Evolutionary conservation across 169 alveolate species (phyloP), one percentile per base, ranked within the genome.

Genomic region (Plasmodium chabaudi): DNA sequence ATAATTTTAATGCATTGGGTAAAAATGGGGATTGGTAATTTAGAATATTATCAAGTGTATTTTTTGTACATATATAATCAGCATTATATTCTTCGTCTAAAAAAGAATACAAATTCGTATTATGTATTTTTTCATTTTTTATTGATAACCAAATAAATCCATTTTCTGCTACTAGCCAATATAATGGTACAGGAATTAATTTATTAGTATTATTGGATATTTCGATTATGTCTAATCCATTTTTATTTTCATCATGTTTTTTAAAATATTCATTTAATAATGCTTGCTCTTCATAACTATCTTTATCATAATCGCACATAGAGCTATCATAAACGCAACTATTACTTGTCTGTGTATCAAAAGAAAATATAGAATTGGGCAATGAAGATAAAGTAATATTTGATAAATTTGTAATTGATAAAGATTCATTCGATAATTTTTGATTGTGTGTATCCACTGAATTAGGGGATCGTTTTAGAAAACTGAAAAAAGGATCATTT

Each of bases 91-190:
- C 64, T 17, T 68, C 72, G 56, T 68, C 23, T 49, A 82, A 47
- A 82, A 82, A 82, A n/a, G 55, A 64, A 61, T 82, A 82, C 25
- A 82, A 57, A 57, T 82, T 72, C 23, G 34, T 44, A 53, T 82
- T 67, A 49, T 82, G n/a, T 12, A 68, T 82, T 68, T 61, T 69
- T 82, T 82, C 90, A 19, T 65, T 82, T 13, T 82, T 82, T 82
- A 82, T 68, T 7, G 73, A 82, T 57, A 82, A 23, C 90, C 90
- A 82, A 44, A 82, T 82, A 42, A 82, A 82, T 56, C 86, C 17
- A 67, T 82, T 82, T 56, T 82, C 90, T 21, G 90, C 84, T 12
- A 82, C 90, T 7, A 82, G 86, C 90, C 90, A 82, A 23, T 82
- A 82, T 39, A 82, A 46, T 1, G 90, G 90, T 44, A 82, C 56